These are phyloP conservation scores for Globisporangium polare DNA, from an alignment of 352 stramenopile genomes.

Conservation along the genomic window DNA sequence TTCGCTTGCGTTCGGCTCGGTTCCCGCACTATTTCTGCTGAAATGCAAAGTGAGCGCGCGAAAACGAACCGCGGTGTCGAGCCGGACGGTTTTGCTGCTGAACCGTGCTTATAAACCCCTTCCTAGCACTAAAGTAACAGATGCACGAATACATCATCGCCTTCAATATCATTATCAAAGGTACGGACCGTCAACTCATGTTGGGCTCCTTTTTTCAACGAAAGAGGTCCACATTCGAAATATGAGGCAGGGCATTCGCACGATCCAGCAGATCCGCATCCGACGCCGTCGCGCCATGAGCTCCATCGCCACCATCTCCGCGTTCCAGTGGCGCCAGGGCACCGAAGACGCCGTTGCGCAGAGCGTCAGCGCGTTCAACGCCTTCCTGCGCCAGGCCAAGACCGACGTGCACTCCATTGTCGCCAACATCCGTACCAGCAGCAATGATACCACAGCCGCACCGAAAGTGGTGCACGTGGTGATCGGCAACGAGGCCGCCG, in stretches of 20 bases:
- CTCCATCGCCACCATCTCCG: not conserved
- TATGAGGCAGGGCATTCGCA: slow-evolving; percentile 2
- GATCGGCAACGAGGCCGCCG: slow-evolving; percentile 76
- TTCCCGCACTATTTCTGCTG: slow-evolving; percentile 11
- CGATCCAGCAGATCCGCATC: not conserved
- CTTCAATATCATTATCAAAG: not conserved
- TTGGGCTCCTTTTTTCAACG: not conserved
- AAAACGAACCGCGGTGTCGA: slow-evolving; percentile 2
- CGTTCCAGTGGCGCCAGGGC: slow-evolving; percentile 15
- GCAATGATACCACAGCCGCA: not conserved
- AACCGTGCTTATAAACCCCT: not conserved
- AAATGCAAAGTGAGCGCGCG: slow-evolving; percentile 3
- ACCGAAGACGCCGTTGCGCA: not conserved
- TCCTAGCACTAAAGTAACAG: no score
- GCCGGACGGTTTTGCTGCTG: not conserved
- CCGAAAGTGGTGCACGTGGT: slow-evolving; percentile 41
- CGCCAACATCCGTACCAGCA: not conserved
- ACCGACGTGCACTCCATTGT: slow-evolving; percentile 9
- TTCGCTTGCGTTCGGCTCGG: not conserved
- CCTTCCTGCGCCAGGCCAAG: slow-evolving; percentile 21
- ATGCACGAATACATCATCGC: no score
- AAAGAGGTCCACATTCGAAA: not conserved
- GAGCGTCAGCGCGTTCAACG: slow-evolving; percentile 17
- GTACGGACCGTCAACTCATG: not conserved
- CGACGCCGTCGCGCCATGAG: slow-evolving; percentile 10